Percentiles rank a stretch among this genome's conserved stretches.
Conservation (phyloP, 2,329 filamentous ascomycete genomes). For the Ramularia endophylla region DNA sequence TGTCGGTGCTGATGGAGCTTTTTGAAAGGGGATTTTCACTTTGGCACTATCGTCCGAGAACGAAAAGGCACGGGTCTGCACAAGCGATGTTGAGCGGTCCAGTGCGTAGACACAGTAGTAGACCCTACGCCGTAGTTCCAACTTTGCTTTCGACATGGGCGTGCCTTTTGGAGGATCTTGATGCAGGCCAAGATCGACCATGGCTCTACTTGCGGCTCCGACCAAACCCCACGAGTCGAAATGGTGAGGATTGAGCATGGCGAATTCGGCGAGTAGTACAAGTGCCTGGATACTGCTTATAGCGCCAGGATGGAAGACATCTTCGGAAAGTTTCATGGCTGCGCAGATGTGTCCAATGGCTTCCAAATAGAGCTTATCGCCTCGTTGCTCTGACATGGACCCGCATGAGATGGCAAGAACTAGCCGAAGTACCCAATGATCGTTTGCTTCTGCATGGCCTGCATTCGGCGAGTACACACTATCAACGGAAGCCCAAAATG, state of each 20-base stretch:
- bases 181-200: slow-evolving; percentile 86
- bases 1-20: slow-evolving; percentile 18
- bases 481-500: slow-evolving; percentile 71
- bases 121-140: slow-evolving; percentile 74
- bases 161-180: slow-evolving; percentile 77
- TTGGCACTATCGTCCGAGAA: slow-evolving; percentile 86
- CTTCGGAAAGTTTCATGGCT: slow-evolving; percentile 72
- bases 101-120: slow-evolving; percentile 90
- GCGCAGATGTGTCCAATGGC: slow-evolving; percentile 56
- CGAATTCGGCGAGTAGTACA: slow-evolving; percentile 79
- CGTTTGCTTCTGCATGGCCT: slow-evolving; percentile 57
- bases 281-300: slow-evolving; percentile 82
- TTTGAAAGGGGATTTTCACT: slow-evolving; percentile 64
- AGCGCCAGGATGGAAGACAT: slow-evolving; percentile 78
- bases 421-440: slow-evolving; percentile 84
- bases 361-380: slow-evolving; percentile 57
- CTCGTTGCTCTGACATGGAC: slow-evolving; percentile 61
- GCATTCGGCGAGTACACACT: slow-evolving; percentile 69
- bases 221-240: slow-evolving; percentile 94
- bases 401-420: slow-evolving; percentile 77
- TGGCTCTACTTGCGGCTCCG: slow-evolving; percentile 79
- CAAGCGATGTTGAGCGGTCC: slow-evolving; percentile 85
- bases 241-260: slow-evolving; percentile 81
- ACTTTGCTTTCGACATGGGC: slow-evolving; percentile 58
- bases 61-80: slow-evolving; percentile 80